Conservation (phyloP, 2,329 filamentous ascomycete species). For the Neurospora sp. region DNA sequence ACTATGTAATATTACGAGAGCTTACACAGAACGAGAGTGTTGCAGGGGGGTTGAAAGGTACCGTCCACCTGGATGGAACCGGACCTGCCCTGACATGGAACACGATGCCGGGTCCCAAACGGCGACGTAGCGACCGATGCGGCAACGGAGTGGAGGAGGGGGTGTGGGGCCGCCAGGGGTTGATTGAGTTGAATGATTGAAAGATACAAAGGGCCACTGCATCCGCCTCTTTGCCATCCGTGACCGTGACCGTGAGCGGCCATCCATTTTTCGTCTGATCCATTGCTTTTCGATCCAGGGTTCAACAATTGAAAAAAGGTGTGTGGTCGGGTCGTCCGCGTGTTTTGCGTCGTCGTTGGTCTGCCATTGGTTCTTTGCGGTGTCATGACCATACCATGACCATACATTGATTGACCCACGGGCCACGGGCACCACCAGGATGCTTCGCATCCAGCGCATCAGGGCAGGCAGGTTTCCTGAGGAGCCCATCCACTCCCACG, state of each 20-base stretch:
- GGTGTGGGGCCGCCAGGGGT: not conserved
- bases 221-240: not conserved
- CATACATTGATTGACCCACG: not conserved
- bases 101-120: not conserved
- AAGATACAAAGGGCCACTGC: not conserved
- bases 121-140: not conserved
- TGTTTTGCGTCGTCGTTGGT: not conserved
- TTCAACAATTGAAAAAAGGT: not conserved
- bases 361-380: not conserved
- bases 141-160: not conserved
- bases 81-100: not conserved
- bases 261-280: not conserved
- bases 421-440: not conserved
- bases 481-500: not conserved
- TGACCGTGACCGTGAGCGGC: not conserved
- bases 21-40: not conserved
- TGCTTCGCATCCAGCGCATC: not conserved
- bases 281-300: not conserved
- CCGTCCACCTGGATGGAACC: not conserved
- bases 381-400: not conserved
- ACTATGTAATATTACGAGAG: slow-evolving; percentile 9
- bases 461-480: not conserved
- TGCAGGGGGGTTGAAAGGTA: not conserved
- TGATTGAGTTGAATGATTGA: not conserved
- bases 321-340: not conserved